These are phyloP conservation scores for Echinochloa phyllopogon DNA, from an alignment of 176 grass and related monocot species.

Conservation along the genomic window DNA sequence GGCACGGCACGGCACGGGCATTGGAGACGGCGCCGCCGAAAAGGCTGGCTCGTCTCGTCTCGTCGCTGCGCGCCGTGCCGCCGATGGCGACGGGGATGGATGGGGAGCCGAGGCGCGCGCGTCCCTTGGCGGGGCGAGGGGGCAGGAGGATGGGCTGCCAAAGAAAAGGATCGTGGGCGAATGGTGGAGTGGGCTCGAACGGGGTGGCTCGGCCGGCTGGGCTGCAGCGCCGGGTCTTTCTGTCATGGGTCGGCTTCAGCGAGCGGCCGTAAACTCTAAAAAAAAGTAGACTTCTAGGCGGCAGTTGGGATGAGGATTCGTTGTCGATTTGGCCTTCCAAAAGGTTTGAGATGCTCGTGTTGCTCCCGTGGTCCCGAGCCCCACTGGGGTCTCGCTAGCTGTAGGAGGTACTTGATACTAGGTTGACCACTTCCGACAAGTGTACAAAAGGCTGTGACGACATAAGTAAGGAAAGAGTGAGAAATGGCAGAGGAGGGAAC, in stretches of 20 bases:
- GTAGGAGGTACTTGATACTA: too few species aligned
- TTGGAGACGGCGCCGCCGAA: neutral
- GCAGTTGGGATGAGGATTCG: neutral
- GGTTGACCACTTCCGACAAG: neutral
- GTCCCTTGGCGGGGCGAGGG: conserved; percentile 30
- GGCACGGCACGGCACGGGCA: too few species aligned
- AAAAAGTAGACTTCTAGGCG: too few species aligned
- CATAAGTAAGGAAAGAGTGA: too few species aligned
- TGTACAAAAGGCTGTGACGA: neutral
- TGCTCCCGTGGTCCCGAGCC: neutral
- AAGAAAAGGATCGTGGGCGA: neutral
- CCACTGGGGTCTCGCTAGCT: neutral
- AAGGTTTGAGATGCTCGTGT: neutral
- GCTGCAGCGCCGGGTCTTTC: neutral
- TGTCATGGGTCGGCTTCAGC: neutral
- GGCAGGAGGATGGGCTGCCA: neutral
- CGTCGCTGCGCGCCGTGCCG: neutral
- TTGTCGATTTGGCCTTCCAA: neutral
- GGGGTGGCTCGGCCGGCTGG: neutral
- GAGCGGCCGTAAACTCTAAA: neutral
- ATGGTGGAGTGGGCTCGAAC: neutral
- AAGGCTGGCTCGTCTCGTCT: neutral
- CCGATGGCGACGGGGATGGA: neutral
- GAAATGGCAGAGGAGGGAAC: neutral
- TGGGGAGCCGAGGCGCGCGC: neutral